Evolutionary conservation across 148 eudicot genomes (phyloP).

Genomic region (Vaccinium corymbosum): DNA sequence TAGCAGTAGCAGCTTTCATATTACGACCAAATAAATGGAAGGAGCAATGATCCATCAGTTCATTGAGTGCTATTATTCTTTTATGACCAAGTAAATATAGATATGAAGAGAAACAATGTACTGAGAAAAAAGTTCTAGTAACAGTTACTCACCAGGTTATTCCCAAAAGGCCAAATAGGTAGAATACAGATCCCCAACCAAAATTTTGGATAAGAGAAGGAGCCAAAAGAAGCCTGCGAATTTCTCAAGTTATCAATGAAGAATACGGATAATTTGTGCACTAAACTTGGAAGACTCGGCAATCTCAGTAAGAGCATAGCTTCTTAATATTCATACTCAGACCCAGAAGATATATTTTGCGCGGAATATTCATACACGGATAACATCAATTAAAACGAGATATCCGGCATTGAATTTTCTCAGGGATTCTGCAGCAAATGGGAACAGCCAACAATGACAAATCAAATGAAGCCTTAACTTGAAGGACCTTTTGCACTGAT

Average conservation of each 20-base stretch:
- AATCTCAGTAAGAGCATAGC: not conserved
- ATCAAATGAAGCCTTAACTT: not conserved
- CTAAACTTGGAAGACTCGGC: not conserved
- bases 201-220: constrained; percentile 83
- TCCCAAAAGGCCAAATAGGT: constrained; percentile 78
- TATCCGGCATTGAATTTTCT: not conserved
- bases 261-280: not conserved
- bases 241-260: constrained; percentile 12
- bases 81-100: not conserved
- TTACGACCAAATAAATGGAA: not conserved
- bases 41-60: not conserved
- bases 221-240: constrained; percentile 90
- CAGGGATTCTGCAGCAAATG: not conserved
- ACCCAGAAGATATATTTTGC: not conserved
- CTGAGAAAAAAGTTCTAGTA: constrained; percentile 7
- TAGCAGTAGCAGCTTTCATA: constrained; percentile 2
- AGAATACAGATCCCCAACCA: constrained; percentile 98
- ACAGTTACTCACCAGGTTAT: constrained; percentile 72
- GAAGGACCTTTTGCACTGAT: not conserved
- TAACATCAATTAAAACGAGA: not conserved
- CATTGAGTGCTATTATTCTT: not conserved
- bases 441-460: not conserved
- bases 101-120: not conserved
- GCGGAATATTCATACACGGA: not conserved
- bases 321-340: no score